Conservation (phyloP, 805 yeast species). For the Spathaspora hagerdaliae region DNA sequence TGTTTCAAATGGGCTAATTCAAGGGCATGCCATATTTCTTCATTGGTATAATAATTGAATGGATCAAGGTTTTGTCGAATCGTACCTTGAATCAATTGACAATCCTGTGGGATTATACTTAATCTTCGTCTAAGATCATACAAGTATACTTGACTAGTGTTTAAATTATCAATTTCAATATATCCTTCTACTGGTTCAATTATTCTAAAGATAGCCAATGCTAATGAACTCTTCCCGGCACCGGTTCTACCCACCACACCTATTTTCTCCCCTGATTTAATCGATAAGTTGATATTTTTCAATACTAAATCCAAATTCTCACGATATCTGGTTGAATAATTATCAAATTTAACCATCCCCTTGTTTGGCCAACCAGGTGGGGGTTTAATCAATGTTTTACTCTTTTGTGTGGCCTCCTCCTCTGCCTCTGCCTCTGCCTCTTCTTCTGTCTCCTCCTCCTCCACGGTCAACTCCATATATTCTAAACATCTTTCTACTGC, state of each 20-base stretch:
- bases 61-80: constrained; percentile 87
- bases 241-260: constrained; percentile 97
- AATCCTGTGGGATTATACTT: constrained; percentile 89
- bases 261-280: constrained; percentile 73
- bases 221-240: constrained; percentile 86
- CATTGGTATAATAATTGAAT: constrained; percentile 57
- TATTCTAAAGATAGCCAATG: constrained; percentile 76
- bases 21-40: constrained; percentile 71
- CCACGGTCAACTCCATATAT: constrained; percentile 40
- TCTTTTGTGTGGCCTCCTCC: constrained; percentile 20
- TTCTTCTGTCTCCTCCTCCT: constrained; percentile 23
- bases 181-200: constrained; percentile 69
- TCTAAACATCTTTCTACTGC: constrained; percentile 67
- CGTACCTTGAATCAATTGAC: constrained; percentile 85
- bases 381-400: constrained; percentile 23
- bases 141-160: constrained; percentile 65
- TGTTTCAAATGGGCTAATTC: constrained; percentile 71
- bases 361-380: constrained; percentile 63
- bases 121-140: constrained; percentile 69
- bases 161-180: constrained; percentile 63
- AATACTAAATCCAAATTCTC: constrained; percentile 72
- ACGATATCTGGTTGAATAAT: constrained; percentile 80
- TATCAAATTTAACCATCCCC: constrained; percentile 61
- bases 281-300: constrained; percentile 57
- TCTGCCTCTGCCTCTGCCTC: too few species aligned